Evolutionary conservation across 306 rosid genomes (phyloP), one percentile per base, ranked within the genome.

Genomic region (Cyamopsis tetragonoloba): DNA sequence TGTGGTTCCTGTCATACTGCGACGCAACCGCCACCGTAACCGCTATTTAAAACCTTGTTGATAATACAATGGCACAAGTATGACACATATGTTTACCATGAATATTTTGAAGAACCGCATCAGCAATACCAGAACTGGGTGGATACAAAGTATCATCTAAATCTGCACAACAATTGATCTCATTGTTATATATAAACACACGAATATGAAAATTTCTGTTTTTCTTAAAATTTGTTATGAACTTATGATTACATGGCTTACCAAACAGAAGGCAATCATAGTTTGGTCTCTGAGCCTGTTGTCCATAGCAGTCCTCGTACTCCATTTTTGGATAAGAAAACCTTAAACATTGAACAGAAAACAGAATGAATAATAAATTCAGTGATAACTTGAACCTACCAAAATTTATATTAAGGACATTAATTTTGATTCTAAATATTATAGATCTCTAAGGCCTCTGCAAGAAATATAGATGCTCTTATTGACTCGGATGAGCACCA

Each of bases 141-240:
- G 96, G 91, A 83, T 91, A 91, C 48, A 91, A 84, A 46, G 97
- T 91, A 32, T 91, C 97, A 85, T 91, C 97, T 17, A 91, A 80
- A 85, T 91, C 96, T 88, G 89, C 81, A 81, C n/a, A 39, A 59
- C 24, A 17, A 35, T 27, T n/a, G n/a, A n/a, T n/a, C 17, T 39
- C 54, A 17, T 27, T 24, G 38, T 68, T 41, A 31, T 15, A 13
- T 2, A 32, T 56, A 46, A 65, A 66, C 12, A 15, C 15, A 13
- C 15, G 6, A 24, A 53, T 2, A 28, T 43, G 27, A 42, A 71
- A 39, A 11, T 27, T 69, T 57, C 22, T 50, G 38, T 70, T 46
- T 15, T 5, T n/a, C 28, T 2, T 23, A 32, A 27, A 69, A 61
- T 34, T 20, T 39, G 24, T 27, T 5, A 3, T 3, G 9, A 6